Evolutionary conservation across 1,284 basidiomycete genomes (phyloP).

Genomic region (Ustilago trichophora): DNA sequence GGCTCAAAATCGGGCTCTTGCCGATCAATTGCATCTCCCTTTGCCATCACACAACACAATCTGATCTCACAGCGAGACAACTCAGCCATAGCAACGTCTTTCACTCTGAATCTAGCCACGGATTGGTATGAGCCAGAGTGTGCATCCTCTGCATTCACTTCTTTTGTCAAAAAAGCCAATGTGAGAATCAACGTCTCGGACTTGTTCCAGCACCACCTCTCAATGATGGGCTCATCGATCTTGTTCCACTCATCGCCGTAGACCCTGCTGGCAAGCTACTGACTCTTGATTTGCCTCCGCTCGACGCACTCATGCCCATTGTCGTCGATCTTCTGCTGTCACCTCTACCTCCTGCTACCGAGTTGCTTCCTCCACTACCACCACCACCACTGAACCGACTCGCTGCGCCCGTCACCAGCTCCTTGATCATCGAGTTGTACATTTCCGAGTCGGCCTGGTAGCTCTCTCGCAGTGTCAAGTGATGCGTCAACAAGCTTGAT

Average conservation of each 20-base stretch:
- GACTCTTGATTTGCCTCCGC: constrained; percentile 18
- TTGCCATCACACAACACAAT: too few relatives aligned
- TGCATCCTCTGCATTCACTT: too few relatives aligned
- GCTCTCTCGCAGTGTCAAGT: constrained; percentile 59
- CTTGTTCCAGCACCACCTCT: constrained; percentile 22
- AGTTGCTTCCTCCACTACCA: constrained; percentile 10
- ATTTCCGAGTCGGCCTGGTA: constrained; percentile 60
- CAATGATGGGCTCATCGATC: constrained; percentile 29
- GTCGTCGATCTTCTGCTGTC: constrained; percentile 28
- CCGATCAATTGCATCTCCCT: too few relatives aligned
- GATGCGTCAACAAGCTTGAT: constrained; percentile 58
- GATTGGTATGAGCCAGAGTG: too few relatives aligned
- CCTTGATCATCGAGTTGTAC: constrained; percentile 64
- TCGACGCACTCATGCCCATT: constrained; percentile 18
- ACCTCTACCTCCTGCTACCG: constrained; percentile 17
- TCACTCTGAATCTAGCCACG: too few relatives aligned
- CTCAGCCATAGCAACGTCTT: too few relatives aligned
- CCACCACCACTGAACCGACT: constrained; percentile 32
- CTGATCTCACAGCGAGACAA: too few relatives aligned
- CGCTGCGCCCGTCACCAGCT: constrained; percentile 61
- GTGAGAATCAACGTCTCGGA: constrained; percentile 12
- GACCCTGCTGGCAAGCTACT: constrained; percentile 19
- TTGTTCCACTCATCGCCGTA: constrained; percentile 13
- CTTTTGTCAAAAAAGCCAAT: too few relatives aligned
- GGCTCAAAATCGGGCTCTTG: too few relatives aligned